Percentiles rank a stretch among this genome's conserved stretches.
These are phyloP conservation scores for Stagonosporopsis tanaceti DNA, from an alignment of 2,329 filamentous ascomycete species.

Conservation along the genomic window DNA sequence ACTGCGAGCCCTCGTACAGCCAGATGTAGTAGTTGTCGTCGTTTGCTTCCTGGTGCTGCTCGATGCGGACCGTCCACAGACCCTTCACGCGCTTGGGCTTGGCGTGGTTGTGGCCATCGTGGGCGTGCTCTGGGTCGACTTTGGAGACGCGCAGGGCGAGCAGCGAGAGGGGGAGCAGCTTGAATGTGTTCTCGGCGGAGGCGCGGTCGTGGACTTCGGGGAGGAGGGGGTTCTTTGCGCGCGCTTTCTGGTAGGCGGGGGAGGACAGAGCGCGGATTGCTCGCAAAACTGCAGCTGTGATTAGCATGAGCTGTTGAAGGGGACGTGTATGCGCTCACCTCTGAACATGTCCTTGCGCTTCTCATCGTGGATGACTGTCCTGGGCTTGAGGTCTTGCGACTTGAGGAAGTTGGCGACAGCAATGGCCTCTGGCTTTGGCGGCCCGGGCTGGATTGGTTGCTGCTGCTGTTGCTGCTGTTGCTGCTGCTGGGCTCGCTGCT, in stretches of 20 bases:
- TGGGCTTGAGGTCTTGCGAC: constrained; percentile 82
- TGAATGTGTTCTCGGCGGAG: constrained; percentile 91
- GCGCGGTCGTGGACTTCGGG: constrained; percentile 88
- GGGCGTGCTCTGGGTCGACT: constrained; percentile 73
- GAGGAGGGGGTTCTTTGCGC: constrained; percentile 86
- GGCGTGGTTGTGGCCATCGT: constrained; percentile 65
- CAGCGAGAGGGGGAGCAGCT: constrained; percentile 91
- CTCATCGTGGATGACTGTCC: constrained; percentile 92
- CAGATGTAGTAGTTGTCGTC: constrained; percentile 96
- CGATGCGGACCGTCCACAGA: constrained; percentile 93
- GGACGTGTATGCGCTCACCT: constrained; percentile 61
- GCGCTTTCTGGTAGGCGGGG: constrained; percentile 86
- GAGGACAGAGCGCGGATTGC: constrained; percentile 90
- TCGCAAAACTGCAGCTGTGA: constrained; percentile 76
- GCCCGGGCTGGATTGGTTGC: constrained; percentile 74
- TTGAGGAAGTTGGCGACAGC: constrained; percentile 89
- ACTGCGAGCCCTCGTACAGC: constrained; percentile 92
- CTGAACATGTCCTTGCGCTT: constrained; percentile 98
- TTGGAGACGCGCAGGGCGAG: constrained; percentile 91
- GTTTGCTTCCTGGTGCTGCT: constrained; percentile 89
- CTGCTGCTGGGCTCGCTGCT: constrained; percentile 43
- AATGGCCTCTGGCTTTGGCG: constrained; percentile 86
- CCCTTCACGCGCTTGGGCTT: constrained; percentile 88
- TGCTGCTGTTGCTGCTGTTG: constrained; percentile 50
- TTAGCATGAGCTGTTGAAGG: constrained; percentile 2